A percentile compares a stretch with the other conserved stretches of the same genome.
phyloP scores from a whole-genome alignment of 805 yeast genomes.

The Danielozyma ontarioensis region DNA sequence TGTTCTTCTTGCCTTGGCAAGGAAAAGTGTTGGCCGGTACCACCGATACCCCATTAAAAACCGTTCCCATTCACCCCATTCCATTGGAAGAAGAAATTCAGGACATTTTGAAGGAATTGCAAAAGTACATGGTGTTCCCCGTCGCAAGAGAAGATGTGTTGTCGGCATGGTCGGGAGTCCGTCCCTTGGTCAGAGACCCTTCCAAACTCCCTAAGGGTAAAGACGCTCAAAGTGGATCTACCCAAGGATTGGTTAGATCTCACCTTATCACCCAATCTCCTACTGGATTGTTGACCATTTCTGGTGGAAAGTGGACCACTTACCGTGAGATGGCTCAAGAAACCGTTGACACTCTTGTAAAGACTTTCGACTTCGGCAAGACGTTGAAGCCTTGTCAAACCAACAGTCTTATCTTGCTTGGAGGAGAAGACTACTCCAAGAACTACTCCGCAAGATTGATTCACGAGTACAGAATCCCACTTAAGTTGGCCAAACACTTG shows the following conservation, averaged over 20 bases:
- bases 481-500: slow-evolving; percentile 74
- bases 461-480: slow-evolving; percentile 70
- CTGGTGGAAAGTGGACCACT: slow-evolving; percentile 99
- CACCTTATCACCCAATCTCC: slow-evolving; percentile 73
- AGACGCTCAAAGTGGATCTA: slow-evolving; percentile 40
- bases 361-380: slow-evolving; percentile 35
- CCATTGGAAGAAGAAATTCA: slow-evolving; percentile 87
- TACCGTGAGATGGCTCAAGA: slow-evolving; percentile 98
- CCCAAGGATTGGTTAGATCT: slow-evolving; percentile 88
- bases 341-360: slow-evolving; percentile 70
- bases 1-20: slow-evolving; percentile 98
- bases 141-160: slow-evolving; percentile 86
- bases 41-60: slow-evolving; percentile 80
- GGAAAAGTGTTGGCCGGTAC: slow-evolving; percentile 96
- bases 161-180: slow-evolving; percentile 95
- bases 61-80: slow-evolving; percentile 68
- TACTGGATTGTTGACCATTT: slow-evolving; percentile 77
- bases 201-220: slow-evolving; percentile 42
- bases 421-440: slow-evolving; percentile 76
- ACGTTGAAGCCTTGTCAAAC: slow-evolving; percentile 47
- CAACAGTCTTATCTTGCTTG: slow-evolving; percentile 54
- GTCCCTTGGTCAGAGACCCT: slow-evolving; percentile 90
- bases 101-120: slow-evolving; percentile 82
- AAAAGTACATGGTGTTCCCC: slow-evolving; percentile 83
- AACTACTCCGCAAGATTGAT: slow-evolving; percentile 74